These are phyloP conservation scores for Fusarium coffeatum DNA, from an alignment of 2,329 filamentous ascomycete species.

Conservation along the genomic window DNA sequence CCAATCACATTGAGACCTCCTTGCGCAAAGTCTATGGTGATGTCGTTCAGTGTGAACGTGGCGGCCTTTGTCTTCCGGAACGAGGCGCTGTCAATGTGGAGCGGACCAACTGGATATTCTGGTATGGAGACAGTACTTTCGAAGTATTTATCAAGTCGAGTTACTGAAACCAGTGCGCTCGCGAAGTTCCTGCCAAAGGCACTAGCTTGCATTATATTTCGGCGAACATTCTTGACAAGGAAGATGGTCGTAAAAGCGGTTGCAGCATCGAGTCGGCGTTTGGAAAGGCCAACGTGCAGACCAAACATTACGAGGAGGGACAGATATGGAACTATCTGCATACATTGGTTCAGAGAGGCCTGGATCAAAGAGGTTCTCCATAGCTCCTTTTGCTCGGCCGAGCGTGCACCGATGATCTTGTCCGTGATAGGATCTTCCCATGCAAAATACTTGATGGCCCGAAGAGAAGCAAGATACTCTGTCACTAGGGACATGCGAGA, in stretches of 20 bases:
- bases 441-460: conserved; percentile 70
- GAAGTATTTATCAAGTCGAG: conserved; percentile 66
- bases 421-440: conserved; percentile 67
- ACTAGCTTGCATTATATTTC: conserved; percentile 64
- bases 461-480: conserved; percentile 68
- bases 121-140: conserved; percentile 61
- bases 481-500: conserved; percentile 67
- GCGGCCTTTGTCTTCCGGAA: conserved; percentile 64
- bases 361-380: conserved; percentile 65
- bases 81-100: conserved; percentile 59
- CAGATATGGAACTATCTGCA: conserved; percentile 64
- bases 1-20: conserved; percentile 66
- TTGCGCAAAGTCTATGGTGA: conserved; percentile 64
- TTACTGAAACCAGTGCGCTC: conserved; percentile 57
- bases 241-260: conserved; percentile 68
- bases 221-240: conserved; percentile 64
- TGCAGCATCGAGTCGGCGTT: conserved; percentile 64
- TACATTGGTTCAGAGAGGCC: conserved; percentile 60
- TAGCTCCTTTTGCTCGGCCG: conserved; percentile 64
- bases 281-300: conserved; percentile 61
- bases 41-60: conserved; percentile 60
- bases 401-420: conserved; percentile 62
- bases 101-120: conserved; percentile 61
- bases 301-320: conserved; percentile 66
- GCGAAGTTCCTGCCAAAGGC: conserved; percentile 54